Evolutionary conservation across 371 early-diverging fungal genomes (phyloP), one percentile per base, ranked within the genome.

Genomic region (Cokeromyces recurvatus): DNA sequence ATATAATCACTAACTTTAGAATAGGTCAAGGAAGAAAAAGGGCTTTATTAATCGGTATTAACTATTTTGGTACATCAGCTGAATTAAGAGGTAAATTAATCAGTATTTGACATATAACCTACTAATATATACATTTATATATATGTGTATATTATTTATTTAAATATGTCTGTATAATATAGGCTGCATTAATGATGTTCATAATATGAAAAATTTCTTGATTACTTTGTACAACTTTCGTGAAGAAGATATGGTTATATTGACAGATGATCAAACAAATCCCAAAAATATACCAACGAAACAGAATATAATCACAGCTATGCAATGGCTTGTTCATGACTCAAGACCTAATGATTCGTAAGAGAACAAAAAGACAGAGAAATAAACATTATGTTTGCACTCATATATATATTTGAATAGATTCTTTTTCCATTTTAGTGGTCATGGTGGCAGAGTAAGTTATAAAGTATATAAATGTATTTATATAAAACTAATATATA

Each of bases 151-250:
- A 22, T 5, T 27, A 12, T 15, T 22, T 27, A 10, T 37, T n/a
- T n/a, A n/a, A n/a, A n/a, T n/a, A n/a, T n/a, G n/a, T n/a, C n/a
- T n/a, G n/a, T n/a, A n/a, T n/a, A n/a, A 23, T 32, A 21, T 36
- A 68, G 89, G 92, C 7, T 95, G 94, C 65, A 85, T 90, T 60
- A 94, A 94, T 59, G 95, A 95, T 57, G 94, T 93, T 22, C 63
- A 79, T 46, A 89, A 89, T 61, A 79, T 95, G 34, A 82, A 83
- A 48, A 42, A 63, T 22, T 91, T 90, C 46, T 63, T 94, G 27
- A 74, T 60, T 2, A 51, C 68, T 19, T 55, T 72, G 25, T 89
- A 80, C 64, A 72, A 74, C 7, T 91, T 87, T 71, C 62, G 61
- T 31, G 78, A 77, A 37, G 64, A 73, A 12, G 77, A 84, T 49